Evolutionary conservation across 306 rosid genomes (phyloP).

Genomic region (Delonix regia): DNA sequence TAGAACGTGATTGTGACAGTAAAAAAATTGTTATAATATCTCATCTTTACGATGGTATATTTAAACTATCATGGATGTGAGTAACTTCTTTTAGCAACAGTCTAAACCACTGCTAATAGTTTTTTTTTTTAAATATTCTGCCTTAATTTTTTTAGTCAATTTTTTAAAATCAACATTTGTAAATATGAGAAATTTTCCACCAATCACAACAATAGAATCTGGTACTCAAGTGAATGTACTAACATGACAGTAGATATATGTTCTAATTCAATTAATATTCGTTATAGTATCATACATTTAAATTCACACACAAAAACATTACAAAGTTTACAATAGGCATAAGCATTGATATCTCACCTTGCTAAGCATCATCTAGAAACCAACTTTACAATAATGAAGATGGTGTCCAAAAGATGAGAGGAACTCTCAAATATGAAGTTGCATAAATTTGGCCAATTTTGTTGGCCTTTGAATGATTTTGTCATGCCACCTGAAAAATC

Average conservation of each 20-base stretch:
- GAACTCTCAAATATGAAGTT: constrained; percentile 73
- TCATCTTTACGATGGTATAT: no score
- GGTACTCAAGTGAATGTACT: not conserved
- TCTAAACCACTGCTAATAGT: no score
- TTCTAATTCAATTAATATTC: not conserved
- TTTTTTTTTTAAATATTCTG: no score
- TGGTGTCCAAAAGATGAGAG: constrained; percentile 70
- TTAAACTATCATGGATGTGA: no score
- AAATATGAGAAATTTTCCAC: no score
- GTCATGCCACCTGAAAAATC: constrained; percentile 62
- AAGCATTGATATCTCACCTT: constrained; percentile 42
- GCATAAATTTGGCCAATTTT: constrained; percentile 83
- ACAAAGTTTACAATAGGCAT: not conserved
- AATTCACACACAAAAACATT: not conserved
- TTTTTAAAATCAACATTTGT: no score
- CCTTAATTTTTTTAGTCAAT: no score
- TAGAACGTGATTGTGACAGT: no score
- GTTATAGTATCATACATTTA: not conserved
- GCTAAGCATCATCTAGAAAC: constrained; percentile 60
- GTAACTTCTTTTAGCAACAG: no score
- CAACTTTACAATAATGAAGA: constrained; percentile 69
- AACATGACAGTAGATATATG: not conserved
- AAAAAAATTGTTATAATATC: no score
- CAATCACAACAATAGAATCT: no score
- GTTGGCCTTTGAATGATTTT: constrained; percentile 73